Evolutionary conservation across 2,329 filamentous ascomycete genomes (phyloP).

Genomic region (Escovopsis sp.): DNA sequence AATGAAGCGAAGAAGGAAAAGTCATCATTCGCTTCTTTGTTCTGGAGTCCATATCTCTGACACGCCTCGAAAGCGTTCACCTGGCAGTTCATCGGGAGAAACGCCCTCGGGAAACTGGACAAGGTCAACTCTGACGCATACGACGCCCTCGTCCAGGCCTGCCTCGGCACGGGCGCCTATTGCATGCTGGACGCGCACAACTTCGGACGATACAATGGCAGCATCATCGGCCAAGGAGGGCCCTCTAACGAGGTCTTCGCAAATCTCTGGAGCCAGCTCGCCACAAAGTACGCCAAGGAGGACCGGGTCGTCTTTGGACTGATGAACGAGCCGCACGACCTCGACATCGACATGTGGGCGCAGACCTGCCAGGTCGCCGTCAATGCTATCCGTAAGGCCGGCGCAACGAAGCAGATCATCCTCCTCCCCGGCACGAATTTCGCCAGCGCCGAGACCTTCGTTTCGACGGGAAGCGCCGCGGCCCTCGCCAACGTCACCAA

Average conservation of each 20-base stretch:
- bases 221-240: conserved; percentile 51
- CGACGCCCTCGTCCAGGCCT: conserved; percentile 40
- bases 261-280: conserved; percentile 42
- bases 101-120: conserved; percentile 34
- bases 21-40: too few species aligned
- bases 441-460: conserved; percentile 33
- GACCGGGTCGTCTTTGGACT: conserved; percentile 43
- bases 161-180: conserved; percentile 38
- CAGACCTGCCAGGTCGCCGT: conserved; percentile 47
- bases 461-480: conserved; percentile 34
- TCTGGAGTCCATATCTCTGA: too few species aligned
- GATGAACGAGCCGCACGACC: conserved; percentile 56
- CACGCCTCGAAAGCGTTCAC: conserved; percentile 18
- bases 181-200: conserved; percentile 48
- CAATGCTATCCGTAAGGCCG: conserved; percentile 47
- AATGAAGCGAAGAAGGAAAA: too few species aligned
- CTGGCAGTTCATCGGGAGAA: conserved; percentile 47
- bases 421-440: conserved; percentile 45
- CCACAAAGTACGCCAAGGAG: conserved; percentile 41
- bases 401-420: conserved; percentile 50
- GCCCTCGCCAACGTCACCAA: conserved; percentile 40
- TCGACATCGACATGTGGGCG: conserved; percentile 43
- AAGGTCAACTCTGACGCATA: conserved; percentile 33
- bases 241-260: conserved; percentile 44
- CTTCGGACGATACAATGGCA: conserved; percentile 45